These are phyloP conservation scores for Pogostemon cablin DNA, from an alignment of 257 asterid genomes.

Conservation along the genomic window DNA sequence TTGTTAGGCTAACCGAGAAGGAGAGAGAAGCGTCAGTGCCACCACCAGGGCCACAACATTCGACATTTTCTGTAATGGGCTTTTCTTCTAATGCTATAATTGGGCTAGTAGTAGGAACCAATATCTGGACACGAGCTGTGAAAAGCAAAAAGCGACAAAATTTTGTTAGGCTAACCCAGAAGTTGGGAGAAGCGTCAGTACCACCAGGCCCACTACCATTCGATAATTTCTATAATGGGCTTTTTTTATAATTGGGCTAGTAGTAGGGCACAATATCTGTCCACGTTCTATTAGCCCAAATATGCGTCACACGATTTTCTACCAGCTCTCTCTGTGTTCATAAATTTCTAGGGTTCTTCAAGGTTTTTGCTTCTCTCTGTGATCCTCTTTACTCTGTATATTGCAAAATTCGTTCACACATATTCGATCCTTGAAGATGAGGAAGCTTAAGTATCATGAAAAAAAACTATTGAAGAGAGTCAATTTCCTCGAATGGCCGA, in stretches of 20 bases:
- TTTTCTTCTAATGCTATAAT: too few relatives aligned
- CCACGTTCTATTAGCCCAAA: slow-evolving; percentile 6
- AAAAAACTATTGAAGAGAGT: slow-evolving; percentile 79
- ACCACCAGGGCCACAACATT: too few relatives aligned
- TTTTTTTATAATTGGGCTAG: background rate
- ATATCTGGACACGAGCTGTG: too few relatives aligned
- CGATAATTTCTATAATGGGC: background rate
- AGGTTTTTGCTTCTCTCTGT: slow-evolving; percentile 20
- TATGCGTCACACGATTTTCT: background rate
- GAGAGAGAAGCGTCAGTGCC: too few relatives aligned
- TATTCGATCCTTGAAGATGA: slow-evolving; percentile 49
- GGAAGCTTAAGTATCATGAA: slow-evolving; percentile 86
- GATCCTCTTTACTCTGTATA: slow-evolving; percentile 1
- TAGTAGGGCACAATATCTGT: background rate
- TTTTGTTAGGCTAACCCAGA: too few relatives aligned
- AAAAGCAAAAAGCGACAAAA: slow-evolving; percentile 5
- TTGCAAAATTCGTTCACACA: background rate
- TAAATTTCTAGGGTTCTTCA: slow-evolving; percentile 38
- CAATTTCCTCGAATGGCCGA: slow-evolving; percentile 79
- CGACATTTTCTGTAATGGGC: too few relatives aligned
- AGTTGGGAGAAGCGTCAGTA: too few relatives aligned
- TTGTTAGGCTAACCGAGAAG: too few relatives aligned
- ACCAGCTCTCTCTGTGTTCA: background rate
- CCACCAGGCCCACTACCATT: too few relatives aligned
- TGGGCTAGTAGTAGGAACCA: too few relatives aligned